phyloP scores from a whole-genome alignment of 805 yeast genomes.

The Saccharomycopsis amapae region DNA sequence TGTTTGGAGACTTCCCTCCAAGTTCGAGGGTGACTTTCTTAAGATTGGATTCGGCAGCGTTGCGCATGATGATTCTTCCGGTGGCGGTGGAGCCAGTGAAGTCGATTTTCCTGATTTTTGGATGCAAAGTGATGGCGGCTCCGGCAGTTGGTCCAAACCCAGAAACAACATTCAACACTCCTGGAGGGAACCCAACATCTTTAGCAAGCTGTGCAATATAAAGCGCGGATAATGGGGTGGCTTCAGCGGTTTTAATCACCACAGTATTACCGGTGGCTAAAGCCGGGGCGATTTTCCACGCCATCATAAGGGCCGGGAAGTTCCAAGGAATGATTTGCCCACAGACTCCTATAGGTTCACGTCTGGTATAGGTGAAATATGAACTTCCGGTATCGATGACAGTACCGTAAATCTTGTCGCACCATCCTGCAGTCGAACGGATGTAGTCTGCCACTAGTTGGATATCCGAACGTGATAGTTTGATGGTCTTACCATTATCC shows the following conservation, averaged over 20 bases:
- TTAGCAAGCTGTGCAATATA: conserved; percentile 60
- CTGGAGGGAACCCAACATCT: conserved; percentile 86
- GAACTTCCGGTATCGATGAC: conserved; percentile 65
- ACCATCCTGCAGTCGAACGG: conserved; percentile 85
- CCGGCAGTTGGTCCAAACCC: conserved; percentile 88
- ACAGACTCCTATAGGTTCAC: conserved; percentile 91
- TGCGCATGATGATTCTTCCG: conserved; percentile 76
- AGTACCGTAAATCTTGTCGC: conserved; percentile 78
- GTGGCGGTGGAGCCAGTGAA: conserved; percentile 95
- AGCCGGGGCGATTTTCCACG: conserved; percentile 94
- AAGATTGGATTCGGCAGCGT: conserved; percentile 73
- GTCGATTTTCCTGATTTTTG: conserved; percentile 79
- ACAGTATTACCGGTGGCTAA: conserved; percentile 85
- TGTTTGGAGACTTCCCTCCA: conserved; percentile 95
- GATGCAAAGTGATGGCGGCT: conserved; percentile 69
- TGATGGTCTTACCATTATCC: conserved; percentile 83
- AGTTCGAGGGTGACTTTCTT: conserved; percentile 90
- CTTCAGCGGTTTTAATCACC: conserved; percentile 85
- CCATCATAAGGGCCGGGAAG: conserved; percentile 88
- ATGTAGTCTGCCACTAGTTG: conserved; percentile 60
- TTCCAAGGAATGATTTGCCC: conserved; percentile 98
- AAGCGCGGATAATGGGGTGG: conserved; percentile 85
- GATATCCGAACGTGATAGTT: conserved; percentile 69
- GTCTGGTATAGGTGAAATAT: conserved; percentile 71
- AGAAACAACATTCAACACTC: conserved; percentile 80